These are phyloP conservation scores for Agrocybe praecox DNA, from an alignment of 768 basidiomycete species.

Conservation along the genomic window DNA sequence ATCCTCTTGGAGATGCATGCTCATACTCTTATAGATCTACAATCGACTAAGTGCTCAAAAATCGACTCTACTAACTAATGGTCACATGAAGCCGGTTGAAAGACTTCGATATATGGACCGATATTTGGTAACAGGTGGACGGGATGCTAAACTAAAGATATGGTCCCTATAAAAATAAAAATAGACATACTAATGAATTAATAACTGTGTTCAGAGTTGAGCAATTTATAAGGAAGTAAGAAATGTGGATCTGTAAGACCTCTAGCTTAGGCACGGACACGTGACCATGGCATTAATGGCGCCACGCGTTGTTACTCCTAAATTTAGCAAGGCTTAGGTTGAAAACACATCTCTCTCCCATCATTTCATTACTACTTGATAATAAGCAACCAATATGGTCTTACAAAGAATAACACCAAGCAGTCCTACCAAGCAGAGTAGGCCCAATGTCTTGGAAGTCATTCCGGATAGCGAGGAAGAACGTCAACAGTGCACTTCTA, in stretches of 20 bases:
- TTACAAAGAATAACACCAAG: neutral
- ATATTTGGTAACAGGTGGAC: constrained; percentile 89
- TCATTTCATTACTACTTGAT: neutral
- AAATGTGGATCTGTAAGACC: no score
- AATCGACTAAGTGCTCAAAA: constrained; percentile 94
- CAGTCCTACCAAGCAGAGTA: neutral
- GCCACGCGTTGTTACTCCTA: neutral
- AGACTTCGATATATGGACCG: constrained; percentile 94
- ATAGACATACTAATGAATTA: constrained; percentile 4
- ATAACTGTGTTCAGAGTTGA: neutral
- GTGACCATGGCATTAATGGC: neutral
- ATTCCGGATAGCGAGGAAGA: constrained; percentile 56
- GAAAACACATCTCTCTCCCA: neutral
- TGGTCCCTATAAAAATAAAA: constrained; percentile 76
- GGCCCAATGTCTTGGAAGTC: constrained; percentile 27
- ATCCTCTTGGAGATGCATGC: no score
- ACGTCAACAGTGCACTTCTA: constrained; percentile 28
- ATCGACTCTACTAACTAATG: constrained; percentile 83
- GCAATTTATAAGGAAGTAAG: neutral
- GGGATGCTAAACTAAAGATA: constrained; percentile 85
- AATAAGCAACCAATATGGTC: neutral
- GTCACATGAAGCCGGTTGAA: constrained; percentile 90
- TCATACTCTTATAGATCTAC: constrained; percentile 64
- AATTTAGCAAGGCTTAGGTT: neutral
- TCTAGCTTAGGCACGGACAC: no score